Conservation (phyloP, 805 yeast genomes). For the Naumovozyma baii region DNA sequence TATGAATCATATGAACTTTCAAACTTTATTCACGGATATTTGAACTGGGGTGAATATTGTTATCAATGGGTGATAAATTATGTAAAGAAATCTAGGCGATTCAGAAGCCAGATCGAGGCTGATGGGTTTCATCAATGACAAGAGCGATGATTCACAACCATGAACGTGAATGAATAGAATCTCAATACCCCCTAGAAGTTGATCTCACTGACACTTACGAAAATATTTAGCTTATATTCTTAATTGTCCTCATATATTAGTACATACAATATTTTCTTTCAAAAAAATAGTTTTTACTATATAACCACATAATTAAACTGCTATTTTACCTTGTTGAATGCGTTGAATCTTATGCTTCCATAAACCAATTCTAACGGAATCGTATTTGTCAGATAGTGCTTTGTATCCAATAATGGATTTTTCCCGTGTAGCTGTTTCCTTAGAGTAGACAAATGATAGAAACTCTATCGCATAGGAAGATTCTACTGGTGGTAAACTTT, state of each 20-base stretch:
- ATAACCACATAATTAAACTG: not conserved
- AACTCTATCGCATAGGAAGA: constrained; percentile 59
- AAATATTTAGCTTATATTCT: no score
- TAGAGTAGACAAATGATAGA: constrained; percentile 42
- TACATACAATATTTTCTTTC: no score
- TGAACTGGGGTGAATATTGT: constrained; percentile 51
- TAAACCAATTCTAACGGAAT: constrained; percentile 51
- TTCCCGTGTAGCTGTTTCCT: constrained; percentile 18
- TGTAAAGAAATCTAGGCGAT: constrained; percentile 42
- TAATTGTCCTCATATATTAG: no score
- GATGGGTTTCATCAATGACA: constrained; percentile 11
- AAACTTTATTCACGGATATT: constrained; percentile 42
- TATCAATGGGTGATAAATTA: constrained; percentile 40
- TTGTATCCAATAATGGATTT: constrained; percentile 39
- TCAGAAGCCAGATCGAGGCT: constrained; percentile 26
- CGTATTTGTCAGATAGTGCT: constrained; percentile 43
- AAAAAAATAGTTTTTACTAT: not conserved
- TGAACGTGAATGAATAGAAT: not conserved
- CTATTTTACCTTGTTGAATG: not conserved
- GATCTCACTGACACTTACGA: no score
- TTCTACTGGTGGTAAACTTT: constrained; percentile 23
- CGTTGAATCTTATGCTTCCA: constrained; percentile 44
- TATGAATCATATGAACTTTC: constrained; percentile 33
- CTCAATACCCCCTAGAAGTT: constrained; percentile 1
- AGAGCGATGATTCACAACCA: not conserved